A percentile compares a stretch with the other conserved stretches of the same genome.
Conservation (phyloP, 2,329 filamentous ascomycete genomes). For the Furcasterigmium furcatum region DNA sequence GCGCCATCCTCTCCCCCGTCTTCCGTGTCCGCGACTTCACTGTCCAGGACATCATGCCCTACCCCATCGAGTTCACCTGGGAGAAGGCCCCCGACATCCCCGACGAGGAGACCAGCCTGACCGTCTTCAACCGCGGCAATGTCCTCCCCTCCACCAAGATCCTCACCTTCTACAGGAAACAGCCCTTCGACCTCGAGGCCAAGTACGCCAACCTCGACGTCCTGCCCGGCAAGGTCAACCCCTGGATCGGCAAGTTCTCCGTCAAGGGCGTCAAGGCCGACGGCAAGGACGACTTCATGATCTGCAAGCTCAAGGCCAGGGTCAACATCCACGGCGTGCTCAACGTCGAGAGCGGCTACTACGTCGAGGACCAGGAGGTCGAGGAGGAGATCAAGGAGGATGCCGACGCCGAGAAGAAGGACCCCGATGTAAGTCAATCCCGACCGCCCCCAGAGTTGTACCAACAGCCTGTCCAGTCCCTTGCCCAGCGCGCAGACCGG, state of each 20-base stretch:
- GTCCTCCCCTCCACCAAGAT: constrained; percentile 98
- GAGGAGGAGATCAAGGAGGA: constrained; percentile 88
- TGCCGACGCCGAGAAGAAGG: constrained; percentile 54
- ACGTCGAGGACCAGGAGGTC: constrained; percentile 95
- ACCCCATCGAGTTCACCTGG: constrained; percentile 98
- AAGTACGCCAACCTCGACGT: constrained; percentile 84
- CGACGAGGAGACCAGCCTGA: constrained; percentile 95
- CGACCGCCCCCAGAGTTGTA: background rate
- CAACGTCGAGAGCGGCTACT: constrained; percentile 96
- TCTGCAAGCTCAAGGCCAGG: constrained; percentile 98
- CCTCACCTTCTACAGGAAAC: constrained; percentile 97
- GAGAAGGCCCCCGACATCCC: constrained; percentile 98
- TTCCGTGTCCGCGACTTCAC: constrained; percentile 99
- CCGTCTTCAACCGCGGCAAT: constrained; percentile 96
- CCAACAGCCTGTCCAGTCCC: constrained; percentile 3
- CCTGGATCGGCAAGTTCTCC: constrained; percentile 96
- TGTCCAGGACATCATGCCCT: constrained; percentile 95
- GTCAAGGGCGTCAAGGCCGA: constrained; percentile 97
- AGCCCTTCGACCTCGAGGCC: constrained; percentile 94
- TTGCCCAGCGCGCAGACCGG: constrained; percentile 4
- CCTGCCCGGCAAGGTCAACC: constrained; percentile 84
- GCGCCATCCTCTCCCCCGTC: constrained; percentile 92
- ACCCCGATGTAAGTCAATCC: constrained; percentile 66
- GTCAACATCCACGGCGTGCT: constrained; percentile 95
- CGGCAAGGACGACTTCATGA: constrained; percentile 96